Evolutionary conservation across 2,329 filamentous ascomycete genomes (phyloP), one percentile per base, ranked within the genome.

Genomic region (Venturia pyrina): DNA sequence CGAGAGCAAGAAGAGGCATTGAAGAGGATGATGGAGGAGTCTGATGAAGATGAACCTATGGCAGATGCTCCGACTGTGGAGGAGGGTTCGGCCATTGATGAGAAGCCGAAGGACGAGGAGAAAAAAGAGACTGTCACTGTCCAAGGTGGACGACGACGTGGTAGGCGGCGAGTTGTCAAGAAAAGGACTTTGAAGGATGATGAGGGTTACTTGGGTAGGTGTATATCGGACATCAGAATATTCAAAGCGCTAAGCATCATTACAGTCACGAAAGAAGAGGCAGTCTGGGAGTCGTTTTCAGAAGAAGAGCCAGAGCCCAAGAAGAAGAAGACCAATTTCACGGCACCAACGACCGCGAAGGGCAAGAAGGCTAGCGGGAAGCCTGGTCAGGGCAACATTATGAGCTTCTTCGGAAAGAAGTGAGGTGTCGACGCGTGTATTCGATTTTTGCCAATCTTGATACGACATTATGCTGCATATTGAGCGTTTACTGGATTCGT

Each of bases 321-420:
- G 73, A 86, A 85, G 72, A 72, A 79, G 7, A 88, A 86, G 68
- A 69, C 72, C 57, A 63, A 70, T 59, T 71, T 70, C 63, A 66
- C 72, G 59, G 67, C 70, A 57, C 70, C 74, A 74, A 64, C 79
- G 78, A 1, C 76, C 1, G 78, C 80, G 1, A 90, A 91, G 73
- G 73, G 73, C 63, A 83, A 80, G 72, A 80, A 77, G 70, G 75
- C 71, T n/a, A 74, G 68, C 13, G 79, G 77, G 67, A 73, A 77
- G 11, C 80, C 84, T 2, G 80, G 84, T 2, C 88, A 91, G 72
- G 91, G 92, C 3, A 96, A 82, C 74, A 96, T 96, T 73, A 96
- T 93, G 88, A 91, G 88, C 0, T 96, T 96, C 78, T 96, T 96
- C 76, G 83, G 84, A 53, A 96, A 96, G 80, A 95, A 92, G 72